Evolutionary conservation across 2,329 filamentous ascomycete species (phyloP).

Genomic region (Drechslera avenae): DNA sequence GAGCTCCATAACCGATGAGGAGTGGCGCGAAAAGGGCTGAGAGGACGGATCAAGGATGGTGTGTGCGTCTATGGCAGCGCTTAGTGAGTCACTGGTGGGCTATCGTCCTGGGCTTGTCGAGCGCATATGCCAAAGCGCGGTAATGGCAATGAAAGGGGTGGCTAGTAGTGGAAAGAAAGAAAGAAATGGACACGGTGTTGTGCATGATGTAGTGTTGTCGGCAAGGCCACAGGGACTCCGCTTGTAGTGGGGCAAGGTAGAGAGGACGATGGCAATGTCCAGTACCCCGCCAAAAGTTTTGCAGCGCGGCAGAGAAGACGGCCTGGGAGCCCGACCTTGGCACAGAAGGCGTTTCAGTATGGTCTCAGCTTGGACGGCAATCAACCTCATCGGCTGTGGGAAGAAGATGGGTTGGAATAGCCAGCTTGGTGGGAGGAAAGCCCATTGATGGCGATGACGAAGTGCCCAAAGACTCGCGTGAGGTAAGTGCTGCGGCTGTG

Average conservation of each 20-base stretch:
- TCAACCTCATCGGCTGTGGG: too few species aligned
- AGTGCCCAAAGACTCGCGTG: constrained; percentile 23
- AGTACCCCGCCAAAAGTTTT: constrained; percentile 25
- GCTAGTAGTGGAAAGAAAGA: constrained; percentile 9
- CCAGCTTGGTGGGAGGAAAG: background rate
- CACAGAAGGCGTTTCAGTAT: background rate
- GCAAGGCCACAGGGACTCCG: constrained; percentile 11
- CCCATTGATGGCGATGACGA: constrained; percentile 11
- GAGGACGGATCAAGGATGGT: too few species aligned
- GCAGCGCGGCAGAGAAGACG: constrained; percentile 11
- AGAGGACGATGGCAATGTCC: constrained; percentile 14
- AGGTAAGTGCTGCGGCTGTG: constrained; percentile 30
- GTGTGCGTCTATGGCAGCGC: constrained; percentile 1
- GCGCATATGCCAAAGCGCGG: background rate
- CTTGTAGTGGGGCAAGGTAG: constrained; percentile 18
- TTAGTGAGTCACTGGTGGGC: constrained; percentile 8
- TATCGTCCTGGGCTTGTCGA: constrained; percentile 2
- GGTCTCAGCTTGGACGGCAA: background rate
- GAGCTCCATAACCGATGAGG: too few species aligned
- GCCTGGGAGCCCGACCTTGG: background rate
- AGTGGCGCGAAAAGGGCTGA: too few species aligned
- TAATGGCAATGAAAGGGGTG: background rate
- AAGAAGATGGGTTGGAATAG: too few species aligned
- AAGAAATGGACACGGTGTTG: constrained; percentile 22
- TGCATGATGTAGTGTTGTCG: constrained; percentile 16